These are phyloP conservation scores for Shiraia sp. DNA, from an alignment of 2,329 filamentous ascomycete species.

Conservation along the genomic window DNA sequence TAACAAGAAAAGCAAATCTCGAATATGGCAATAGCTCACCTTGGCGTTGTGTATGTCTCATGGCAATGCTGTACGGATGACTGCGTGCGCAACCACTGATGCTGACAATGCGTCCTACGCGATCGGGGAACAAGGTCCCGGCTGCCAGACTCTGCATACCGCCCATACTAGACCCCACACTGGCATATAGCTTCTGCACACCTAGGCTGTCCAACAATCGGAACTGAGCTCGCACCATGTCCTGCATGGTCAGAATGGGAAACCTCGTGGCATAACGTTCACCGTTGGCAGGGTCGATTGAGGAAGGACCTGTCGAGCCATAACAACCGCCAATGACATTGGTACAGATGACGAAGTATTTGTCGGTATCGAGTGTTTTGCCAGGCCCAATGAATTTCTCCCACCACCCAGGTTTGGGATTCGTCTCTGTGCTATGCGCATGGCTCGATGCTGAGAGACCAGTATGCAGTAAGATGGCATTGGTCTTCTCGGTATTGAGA, in stretches of 20 bases:
- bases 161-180: conserved; percentile 95
- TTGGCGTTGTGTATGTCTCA: conserved; percentile 96
- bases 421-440: conserved; percentile 85
- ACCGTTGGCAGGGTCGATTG: conserved; percentile 84
- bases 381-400: conserved; percentile 96
- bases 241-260: conserved; percentile 91
- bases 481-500: conserved; percentile 78
- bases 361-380: conserved; percentile 81
- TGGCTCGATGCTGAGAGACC: conserved; percentile 97
- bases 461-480: conserved; percentile 90
- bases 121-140: conserved; percentile 78
- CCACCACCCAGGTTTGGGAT: conserved; percentile 95
- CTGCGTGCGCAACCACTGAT: conserved; percentile 93
- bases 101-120: conserved; percentile 80
- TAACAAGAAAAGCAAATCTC: not conserved
- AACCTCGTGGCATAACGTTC: conserved; percentile 91
- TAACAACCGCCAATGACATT: conserved; percentile 97
- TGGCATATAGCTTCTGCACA: conserved; percentile 81
- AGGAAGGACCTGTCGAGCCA: conserved; percentile 88
- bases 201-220: conserved; percentile 78
- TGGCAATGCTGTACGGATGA: conserved; percentile 97
- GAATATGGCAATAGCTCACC: conserved; percentile 35
- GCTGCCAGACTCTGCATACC: conserved; percentile 96
- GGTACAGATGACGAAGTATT: conserved; percentile 92
- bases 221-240: conserved; percentile 98